Percentiles rank a stretch among this genome's conserved stretches.
phyloP scores from a whole-genome alignment of 768 basidiomycete genomes.

The Tulasnella sp. region DNA sequence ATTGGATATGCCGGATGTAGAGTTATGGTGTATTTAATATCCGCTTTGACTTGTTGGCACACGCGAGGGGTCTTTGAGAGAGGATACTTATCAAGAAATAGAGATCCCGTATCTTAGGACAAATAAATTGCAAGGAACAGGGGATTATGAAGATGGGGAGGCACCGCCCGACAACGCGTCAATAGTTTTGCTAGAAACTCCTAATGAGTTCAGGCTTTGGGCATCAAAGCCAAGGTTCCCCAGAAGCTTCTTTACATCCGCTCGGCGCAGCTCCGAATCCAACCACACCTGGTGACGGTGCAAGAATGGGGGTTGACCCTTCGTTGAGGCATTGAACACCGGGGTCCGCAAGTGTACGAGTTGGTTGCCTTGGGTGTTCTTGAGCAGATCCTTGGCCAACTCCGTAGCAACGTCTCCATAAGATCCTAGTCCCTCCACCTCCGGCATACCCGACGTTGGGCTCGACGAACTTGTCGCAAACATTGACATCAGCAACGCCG shows the following conservation, averaged over 20 bases:
- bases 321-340: not conserved
- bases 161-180: not conserved
- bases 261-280: not conserved
- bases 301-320: not conserved
- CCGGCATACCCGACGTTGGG: not conserved
- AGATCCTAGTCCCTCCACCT: not conserved
- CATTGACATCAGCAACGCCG: slow-evolving; percentile 16
- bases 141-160: not conserved
- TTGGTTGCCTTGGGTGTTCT: not conserved
- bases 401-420: not conserved
- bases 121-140: too few species aligned
- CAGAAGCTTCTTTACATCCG: slow-evolving; percentile 9
- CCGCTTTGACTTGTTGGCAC: too few species aligned
- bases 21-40: too few species aligned
- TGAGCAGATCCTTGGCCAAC: not conserved
- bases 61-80: too few species aligned
- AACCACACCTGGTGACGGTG: slow-evolving; percentile 13
- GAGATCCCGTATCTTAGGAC: not conserved
- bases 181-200: not conserved
- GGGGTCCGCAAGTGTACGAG: not conserved
- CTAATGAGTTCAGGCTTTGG: not conserved
- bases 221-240: not conserved
- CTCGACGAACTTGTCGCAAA: not conserved
- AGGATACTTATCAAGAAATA: too few species aligned
- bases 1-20: too few species aligned